Conservation (phyloP, 176 grass and related monocot genomes). For the Musa itinerans region DNA sequence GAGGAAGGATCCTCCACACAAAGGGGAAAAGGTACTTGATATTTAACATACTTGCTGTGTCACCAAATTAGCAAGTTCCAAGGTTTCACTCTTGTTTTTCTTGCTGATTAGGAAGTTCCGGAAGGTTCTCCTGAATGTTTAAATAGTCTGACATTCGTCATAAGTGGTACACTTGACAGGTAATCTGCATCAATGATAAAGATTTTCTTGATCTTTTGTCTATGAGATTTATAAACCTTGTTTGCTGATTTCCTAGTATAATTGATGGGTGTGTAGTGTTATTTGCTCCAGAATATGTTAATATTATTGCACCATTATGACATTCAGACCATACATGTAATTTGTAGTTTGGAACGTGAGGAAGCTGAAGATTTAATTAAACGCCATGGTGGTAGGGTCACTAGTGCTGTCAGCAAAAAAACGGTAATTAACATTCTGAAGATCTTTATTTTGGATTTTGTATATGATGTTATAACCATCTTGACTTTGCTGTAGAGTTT, state of each 20-base stretch:
- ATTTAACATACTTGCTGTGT: neutral
- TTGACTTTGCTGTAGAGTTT: slow-evolving; percentile 46
- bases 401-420: slow-evolving; percentile 91
- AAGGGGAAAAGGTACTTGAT: slow-evolving; percentile 80
- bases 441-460: slow-evolving; percentile 11
- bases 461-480: neutral
- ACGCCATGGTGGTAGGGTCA: slow-evolving; percentile 81
- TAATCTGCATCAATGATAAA: slow-evolving; percentile 20
- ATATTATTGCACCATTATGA: neutral
- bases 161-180: slow-evolving; percentile 98
- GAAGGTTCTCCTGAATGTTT: slow-evolving; percentile 84
- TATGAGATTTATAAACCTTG: neutral
- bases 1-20: slow-evolving; percentile 93
- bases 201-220: neutral
- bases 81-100: slow-evolving; percentile 14
- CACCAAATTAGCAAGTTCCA: slow-evolving; percentile 6
- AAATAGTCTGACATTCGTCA: slow-evolving; percentile 87
- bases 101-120: slow-evolving; percentile 69
- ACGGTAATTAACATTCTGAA: slow-evolving; percentile 44
- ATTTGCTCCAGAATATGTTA: slow-evolving; percentile 1
- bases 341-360: slow-evolving; percentile 86
- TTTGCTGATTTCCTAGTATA: neutral
- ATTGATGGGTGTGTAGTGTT: neutral
- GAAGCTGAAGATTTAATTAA: slow-evolving; percentile 94
- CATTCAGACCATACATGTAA: neutral